Percentiles rank a stretch among this genome's conserved stretches.
These are phyloP conservation scores for Astrothelium subdiscretum DNA, from an alignment of 495 filamentous ascomycete species.

Conservation along the genomic window DNA sequence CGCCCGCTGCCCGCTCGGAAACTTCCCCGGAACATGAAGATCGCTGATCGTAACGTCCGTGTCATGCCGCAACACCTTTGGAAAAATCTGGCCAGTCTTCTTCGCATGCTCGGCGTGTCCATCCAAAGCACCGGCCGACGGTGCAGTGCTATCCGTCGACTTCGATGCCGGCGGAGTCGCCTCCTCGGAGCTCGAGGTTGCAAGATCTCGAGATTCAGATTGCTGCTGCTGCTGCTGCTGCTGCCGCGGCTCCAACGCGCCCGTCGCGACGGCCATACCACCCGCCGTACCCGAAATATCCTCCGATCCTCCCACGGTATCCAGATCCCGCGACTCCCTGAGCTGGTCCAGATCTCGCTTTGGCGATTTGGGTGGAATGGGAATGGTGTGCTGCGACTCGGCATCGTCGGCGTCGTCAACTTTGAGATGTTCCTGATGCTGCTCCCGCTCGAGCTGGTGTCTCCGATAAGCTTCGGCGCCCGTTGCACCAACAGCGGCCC, in stretches of 20 bases:
- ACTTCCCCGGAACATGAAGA: slow-evolving; percentile 30
- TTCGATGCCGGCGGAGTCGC: background rate
- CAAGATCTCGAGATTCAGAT: background rate
- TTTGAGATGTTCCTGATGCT: slow-evolving; percentile 3
- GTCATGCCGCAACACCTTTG: slow-evolving; percentile 23
- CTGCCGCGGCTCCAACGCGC: background rate
- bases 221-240: background rate
- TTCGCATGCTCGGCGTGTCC: slow-evolving; percentile 7
- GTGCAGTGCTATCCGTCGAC: background rate
- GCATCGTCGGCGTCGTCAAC: background rate
- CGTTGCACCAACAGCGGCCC: slow-evolving; percentile 19
- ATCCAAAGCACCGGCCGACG: slow-evolving; percentile 1
- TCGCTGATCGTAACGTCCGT: slow-evolving; percentile 26
- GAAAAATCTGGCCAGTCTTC: slow-evolving; percentile 18
- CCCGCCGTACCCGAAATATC: background rate
- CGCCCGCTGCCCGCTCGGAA: slow-evolving; percentile 5
- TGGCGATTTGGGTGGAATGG: background rate
- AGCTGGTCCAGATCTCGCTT: background rate
- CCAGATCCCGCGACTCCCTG: background rate
- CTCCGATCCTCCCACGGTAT: background rate
- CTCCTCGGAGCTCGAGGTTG: background rate
- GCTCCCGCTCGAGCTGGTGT: slow-evolving; percentile 8
- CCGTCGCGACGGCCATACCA: background rate
- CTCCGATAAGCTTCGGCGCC: slow-evolving; percentile 17
- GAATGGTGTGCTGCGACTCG: background rate